These are phyloP conservation scores for Calonectria honghensis DNA, from an alignment of 2,329 filamentous ascomycete species.

Conservation along the genomic window DNA sequence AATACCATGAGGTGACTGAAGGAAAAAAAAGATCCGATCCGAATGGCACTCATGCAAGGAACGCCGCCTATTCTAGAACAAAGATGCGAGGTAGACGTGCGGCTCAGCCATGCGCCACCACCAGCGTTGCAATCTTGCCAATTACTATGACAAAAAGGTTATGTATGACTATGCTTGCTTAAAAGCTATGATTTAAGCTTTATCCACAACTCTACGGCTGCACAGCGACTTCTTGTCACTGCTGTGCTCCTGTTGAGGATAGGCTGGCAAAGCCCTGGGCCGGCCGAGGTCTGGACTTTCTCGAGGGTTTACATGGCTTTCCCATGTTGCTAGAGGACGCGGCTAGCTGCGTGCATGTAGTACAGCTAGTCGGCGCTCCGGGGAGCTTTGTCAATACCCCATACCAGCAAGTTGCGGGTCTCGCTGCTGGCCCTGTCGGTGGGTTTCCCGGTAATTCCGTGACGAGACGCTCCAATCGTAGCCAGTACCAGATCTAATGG, in stretches of 20 bases:
- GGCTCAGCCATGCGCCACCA: neutral
- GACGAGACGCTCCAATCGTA: neutral
- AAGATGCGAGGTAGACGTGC: neutral
- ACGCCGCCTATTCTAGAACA: neutral
- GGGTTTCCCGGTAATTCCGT: slow-evolving; percentile 1
- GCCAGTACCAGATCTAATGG: slow-evolving; percentile 21
- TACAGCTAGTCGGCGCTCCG: neutral
- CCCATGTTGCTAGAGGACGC: neutral
- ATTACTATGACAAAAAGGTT: neutral
- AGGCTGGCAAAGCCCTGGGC: neutral
- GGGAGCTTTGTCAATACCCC: neutral
- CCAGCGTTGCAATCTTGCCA: neutral
- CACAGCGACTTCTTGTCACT: too few species aligned
- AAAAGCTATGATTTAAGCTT: neutral
- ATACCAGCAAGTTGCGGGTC: neutral
- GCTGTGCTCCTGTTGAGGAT: neutral
- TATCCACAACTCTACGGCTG: neutral
- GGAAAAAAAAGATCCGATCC: neutral
- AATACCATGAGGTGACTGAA: neutral
- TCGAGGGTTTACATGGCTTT: too few species aligned
- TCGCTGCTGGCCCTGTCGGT: slow-evolving; percentile 21
- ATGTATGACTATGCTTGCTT: neutral
- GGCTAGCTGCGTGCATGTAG: neutral
- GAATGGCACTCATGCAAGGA: slow-evolving; percentile 2
- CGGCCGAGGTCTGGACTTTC: neutral